Base-by-base conservation (phyloP, 345 rosid genomes). In the Cardamine resedifolia region DNA sequence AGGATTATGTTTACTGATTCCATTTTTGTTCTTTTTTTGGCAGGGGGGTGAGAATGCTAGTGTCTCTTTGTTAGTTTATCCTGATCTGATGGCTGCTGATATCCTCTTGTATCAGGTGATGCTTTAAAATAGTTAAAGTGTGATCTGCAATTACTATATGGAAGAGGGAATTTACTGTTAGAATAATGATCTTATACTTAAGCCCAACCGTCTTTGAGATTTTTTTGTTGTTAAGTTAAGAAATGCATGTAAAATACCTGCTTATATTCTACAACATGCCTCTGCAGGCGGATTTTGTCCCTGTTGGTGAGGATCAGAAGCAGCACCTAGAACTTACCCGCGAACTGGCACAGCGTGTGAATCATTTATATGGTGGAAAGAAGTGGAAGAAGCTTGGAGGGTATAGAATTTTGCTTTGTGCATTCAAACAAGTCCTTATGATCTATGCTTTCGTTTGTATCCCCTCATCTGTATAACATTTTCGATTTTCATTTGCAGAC, bases 351-450 rank as follows among this genome's bases (percentile, higher is more conserved):
- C 92, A 86, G 67, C 88, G 97, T 56, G 77, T 91, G 62, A 94
- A 94, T 78, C 65, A 75, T 67, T 77, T 88, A 71, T 94, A 89
- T 78, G 98, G 98, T 70, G 96, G 97, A 79, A 87, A 89, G 79
- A 93, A 93, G 84, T 90, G 97, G 98, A 93, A 93, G 77, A 93
- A 90, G 66, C 82, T 93, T 74, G 98, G 98, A 79, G 97, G 94
- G 98, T 90, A 78, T 76, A 78, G 19, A 66, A 27, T 23, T 66
- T 31, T 68, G 3, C 10, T 44, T 41, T 48, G 48, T 74, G 36
- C 52, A 19, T 18, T 36, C 18, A 53, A 53, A 41, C 68, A 57
- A 52, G 47, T 69, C 34, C 6, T 53, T 48, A 43, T 65, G 47
- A 55, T 64, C 31, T 47, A 45, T 50, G 23, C 10, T 56, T 27